A percentile compares a stretch with the other conserved stretches of the same genome.
phyloP scores from a whole-genome alignment of 1,139 yeast species.

The Nematodospora anomalae region DNA sequence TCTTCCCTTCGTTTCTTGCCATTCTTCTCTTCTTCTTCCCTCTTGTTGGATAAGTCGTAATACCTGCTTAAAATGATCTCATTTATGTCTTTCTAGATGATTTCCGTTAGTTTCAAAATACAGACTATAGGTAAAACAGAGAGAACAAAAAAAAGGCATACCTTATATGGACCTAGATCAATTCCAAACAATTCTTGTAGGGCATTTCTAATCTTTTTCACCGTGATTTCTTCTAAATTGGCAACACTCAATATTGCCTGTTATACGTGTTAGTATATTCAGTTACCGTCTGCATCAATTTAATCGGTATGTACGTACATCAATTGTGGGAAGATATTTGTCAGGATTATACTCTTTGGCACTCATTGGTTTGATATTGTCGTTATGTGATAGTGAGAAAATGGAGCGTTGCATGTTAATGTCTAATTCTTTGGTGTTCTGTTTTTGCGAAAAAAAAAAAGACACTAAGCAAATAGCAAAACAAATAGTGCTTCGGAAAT shows the following conservation, averaged over 20 bases:
- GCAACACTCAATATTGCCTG: slow-evolving; percentile 76
- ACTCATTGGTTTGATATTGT: slow-evolving; percentile 14
- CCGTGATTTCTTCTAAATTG: slow-evolving; percentile 68
- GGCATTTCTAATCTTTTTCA: slow-evolving; percentile 69
- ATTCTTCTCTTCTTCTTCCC: slow-evolving; percentile 28
- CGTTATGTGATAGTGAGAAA: no score
- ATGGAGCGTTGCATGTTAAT: no score
- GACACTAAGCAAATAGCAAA: no score
- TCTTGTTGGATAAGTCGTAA: slow-evolving; percentile 43
- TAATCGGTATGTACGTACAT: slow-evolving; percentile 43
- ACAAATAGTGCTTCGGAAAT: no score
- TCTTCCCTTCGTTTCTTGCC: slow-evolving; percentile 28
- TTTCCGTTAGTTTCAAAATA: slow-evolving; percentile 18
- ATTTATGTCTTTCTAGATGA: slow-evolving; percentile 51
- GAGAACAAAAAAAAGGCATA: slow-evolving; percentile 27
- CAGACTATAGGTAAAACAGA: background rate
- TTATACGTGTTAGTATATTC: slow-evolving; percentile 25
- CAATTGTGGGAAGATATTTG: slow-evolving; percentile 63
- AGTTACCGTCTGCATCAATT: background rate
- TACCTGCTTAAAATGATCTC: slow-evolving; percentile 62
- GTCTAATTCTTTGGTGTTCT: no score
- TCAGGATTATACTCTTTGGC: slow-evolving; percentile 14
- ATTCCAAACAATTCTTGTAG: slow-evolving; percentile 64
- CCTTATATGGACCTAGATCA: slow-evolving; percentile 52
- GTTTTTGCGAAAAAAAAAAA: no score